A percentile compares a stretch with the other conserved stretches of the same genome.
These are phyloP conservation scores for Gossypium aridum DNA, from an alignment of 441 rosid species.

Conservation along the genomic window DNA sequence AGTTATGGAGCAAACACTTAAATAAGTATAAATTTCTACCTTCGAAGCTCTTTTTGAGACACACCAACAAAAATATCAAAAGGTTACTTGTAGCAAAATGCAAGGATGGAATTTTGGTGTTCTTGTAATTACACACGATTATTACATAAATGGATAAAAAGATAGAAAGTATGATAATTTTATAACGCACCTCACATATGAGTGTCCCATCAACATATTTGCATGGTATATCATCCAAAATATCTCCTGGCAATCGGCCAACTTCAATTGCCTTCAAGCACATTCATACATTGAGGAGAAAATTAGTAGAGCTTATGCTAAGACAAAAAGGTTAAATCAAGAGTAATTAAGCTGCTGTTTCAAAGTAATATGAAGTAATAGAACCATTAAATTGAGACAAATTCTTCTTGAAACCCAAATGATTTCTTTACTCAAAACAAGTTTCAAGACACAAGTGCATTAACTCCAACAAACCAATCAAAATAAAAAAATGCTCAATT, in stretches of 20 bases:
- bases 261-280: constrained; percentile 75
- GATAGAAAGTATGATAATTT: not conserved
- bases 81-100: not conserved
- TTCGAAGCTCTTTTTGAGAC: not conserved
- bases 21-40: not conserved
- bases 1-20: not conserved
- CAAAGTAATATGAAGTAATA: not conserved
- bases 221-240: constrained; percentile 74
- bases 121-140: not conserved
- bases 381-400: not conserved
- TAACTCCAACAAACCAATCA: constrained; percentile 7
- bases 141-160: not conserved
- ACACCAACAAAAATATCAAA: not conserved
- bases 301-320: not conserved
- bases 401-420: not conserved
- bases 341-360: not conserved
- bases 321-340: not conserved
- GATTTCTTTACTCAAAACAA: not conserved
- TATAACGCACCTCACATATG: constrained; percentile 68
- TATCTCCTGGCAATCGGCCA: constrained; percentile 83
- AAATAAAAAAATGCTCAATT: not conserved
- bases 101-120: not conserved
- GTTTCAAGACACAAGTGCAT: not conserved
- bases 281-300: constrained; percentile 4
- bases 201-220: constrained; percentile 72